Evolutionary conservation across 371 early-diverging fungal genomes (phyloP).

Genomic region (Syncephalastrum monosporum): DNA sequence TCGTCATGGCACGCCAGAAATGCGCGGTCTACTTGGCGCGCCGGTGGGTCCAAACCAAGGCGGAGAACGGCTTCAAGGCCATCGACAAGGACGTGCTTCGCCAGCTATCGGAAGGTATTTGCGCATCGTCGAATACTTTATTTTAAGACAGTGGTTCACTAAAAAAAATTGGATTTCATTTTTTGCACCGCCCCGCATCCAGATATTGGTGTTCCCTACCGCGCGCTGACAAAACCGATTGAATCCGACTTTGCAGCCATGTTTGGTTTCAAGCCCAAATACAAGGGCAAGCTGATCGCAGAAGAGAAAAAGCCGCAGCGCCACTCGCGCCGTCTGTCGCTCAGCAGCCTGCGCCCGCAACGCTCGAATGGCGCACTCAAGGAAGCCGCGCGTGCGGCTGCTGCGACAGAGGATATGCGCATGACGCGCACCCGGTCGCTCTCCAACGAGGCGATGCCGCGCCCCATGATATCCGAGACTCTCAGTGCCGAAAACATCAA

Average conservation of each 20-base stretch:
- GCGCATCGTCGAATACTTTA: background rate
- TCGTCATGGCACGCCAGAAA: constrained; percentile 27
- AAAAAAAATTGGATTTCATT: background rate
- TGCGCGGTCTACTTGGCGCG: constrained; percentile 33
- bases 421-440: constrained; percentile 15
- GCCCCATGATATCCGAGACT: constrained; percentile 9
- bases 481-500: constrained; percentile 12
- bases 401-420: background rate
- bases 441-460: constrained; percentile 11
- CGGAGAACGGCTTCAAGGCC: constrained; percentile 30
- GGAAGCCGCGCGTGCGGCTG: constrained; percentile 3
- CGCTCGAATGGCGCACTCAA: constrained; percentile 17
- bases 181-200: too few relatives aligned
- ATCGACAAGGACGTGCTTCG: constrained; percentile 36
- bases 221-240: constrained; percentile 29
- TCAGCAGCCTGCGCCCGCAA: constrained; percentile 18
- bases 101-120: constrained; percentile 28
- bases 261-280: constrained; percentile 24
- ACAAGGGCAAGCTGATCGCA: background rate
- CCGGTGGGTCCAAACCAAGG: constrained; percentile 38
- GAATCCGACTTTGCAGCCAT: constrained; percentile 30
- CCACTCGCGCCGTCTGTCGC: constrained; percentile 17
- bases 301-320: background rate
- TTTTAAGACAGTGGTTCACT: background rate
- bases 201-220: constrained; percentile 39